Evolutionary conservation across 169 alveolate species (phyloP).

Genomic region (Cryptosporidium viatorum): DNA sequence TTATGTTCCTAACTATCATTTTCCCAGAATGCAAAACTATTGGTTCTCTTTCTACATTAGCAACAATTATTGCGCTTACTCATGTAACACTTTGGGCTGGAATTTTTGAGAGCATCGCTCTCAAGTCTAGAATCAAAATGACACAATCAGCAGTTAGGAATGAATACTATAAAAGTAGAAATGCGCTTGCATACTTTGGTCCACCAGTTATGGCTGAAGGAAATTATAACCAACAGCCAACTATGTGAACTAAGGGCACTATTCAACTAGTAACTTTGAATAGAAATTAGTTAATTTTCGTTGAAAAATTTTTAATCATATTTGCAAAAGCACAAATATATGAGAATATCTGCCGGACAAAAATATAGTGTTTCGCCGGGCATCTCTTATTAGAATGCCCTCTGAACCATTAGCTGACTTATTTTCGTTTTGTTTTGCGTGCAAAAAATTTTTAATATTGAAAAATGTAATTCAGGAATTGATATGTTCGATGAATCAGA

Average conservation of each 20-base stretch:
- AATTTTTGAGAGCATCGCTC: conserved; percentile 89
- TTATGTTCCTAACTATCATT: conserved; percentile 44
- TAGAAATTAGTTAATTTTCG: background rate
- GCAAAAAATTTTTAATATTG: background rate
- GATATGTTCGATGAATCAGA: background rate
- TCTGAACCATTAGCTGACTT: background rate
- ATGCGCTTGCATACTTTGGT: conserved; percentile 94
- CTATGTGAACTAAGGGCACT: background rate
- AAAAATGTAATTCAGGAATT: background rate
- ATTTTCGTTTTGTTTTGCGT: background rate
- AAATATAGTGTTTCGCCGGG: background rate
- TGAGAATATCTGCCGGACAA: no score
- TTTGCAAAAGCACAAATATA: no score
- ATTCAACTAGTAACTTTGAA: conserved; percentile 1
- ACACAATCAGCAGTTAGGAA: conserved; percentile 92
- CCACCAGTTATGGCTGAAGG: conserved; percentile 91
- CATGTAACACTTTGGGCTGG: conserved; percentile 88
- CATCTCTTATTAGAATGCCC: no score
- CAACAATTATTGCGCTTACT: conserved; percentile 84
- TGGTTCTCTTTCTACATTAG: conserved; percentile 85
- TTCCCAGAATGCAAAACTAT: conserved; percentile 82
- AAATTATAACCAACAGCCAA: conserved; percentile 30
- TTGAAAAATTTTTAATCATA: background rate
- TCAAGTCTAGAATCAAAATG: conserved; percentile 88
- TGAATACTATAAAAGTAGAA: conserved; percentile 91